Evolutionary conservation across 106 monocot genomes (phyloP).

Genomic region (Acorus gramineus): DNA sequence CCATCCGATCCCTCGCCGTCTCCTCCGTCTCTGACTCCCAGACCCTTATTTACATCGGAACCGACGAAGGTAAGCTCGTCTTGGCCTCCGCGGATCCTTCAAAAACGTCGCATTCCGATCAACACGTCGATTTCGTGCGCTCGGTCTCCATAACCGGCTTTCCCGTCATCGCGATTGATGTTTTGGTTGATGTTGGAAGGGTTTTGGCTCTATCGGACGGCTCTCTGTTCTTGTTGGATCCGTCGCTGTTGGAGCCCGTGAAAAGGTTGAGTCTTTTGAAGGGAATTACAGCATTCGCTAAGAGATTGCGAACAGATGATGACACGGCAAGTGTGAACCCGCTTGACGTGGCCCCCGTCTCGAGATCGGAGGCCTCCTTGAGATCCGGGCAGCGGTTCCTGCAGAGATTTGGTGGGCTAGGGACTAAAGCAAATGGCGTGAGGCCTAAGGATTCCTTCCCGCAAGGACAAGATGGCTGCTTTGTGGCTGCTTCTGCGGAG

Average conservation of each 20-base stretch:
- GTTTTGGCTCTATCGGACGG: conserved; percentile 58
- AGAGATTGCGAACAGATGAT: conserved; percentile 20
- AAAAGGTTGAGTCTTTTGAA: conserved; percentile 37
- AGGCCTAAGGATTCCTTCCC: conserved; percentile 17
- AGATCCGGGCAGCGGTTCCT: conserved; percentile 32
- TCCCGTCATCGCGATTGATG: conserved; percentile 41
- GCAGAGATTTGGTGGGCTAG: conserved; percentile 28
- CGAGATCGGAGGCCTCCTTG: conserved; percentile 15
- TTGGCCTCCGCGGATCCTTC: conserved; percentile 32
- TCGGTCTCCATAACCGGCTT: conserved; percentile 32
- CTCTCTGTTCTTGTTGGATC: conserved; percentile 48
- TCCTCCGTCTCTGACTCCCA: conserved; percentile 21
- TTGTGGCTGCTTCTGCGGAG: conserved; percentile 28
- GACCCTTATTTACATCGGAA: conserved; percentile 50
- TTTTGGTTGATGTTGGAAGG: conserved; percentile 43
- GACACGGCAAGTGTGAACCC: conserved; percentile 21
- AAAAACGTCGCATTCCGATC: neutral
- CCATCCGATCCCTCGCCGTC: conserved; percentile 47
- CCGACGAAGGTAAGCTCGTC: conserved; percentile 57
- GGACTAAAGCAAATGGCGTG: conserved; percentile 33
- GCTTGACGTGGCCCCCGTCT: conserved; percentile 17
- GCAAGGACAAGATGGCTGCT: conserved; percentile 38
- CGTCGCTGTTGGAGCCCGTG: conserved; percentile 24
- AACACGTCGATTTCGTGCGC: conserved; percentile 17
- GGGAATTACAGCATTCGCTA: conserved; percentile 45